A percentile compares a stretch with the other conserved stretches of the same genome.
phyloP scores from a whole-genome alignment of 805 yeast genomes.

The Candida schatavii region DNA sequence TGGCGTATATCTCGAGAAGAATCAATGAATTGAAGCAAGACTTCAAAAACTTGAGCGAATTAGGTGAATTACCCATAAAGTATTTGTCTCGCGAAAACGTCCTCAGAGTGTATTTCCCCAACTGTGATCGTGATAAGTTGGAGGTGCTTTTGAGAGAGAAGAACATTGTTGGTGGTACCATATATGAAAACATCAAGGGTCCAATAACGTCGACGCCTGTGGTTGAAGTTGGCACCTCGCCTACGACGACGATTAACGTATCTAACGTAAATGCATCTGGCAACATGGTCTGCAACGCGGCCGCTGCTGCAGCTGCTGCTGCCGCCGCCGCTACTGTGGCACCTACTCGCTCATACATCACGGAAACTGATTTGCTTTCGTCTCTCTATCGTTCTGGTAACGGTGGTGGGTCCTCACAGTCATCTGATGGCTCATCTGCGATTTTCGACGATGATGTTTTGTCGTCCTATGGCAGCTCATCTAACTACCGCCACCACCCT shows the following conservation, averaged over 20 bases:
- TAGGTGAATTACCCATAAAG: conserved; percentile 66
- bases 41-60: conserved; percentile 45
- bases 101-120: conserved; percentile 67
- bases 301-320: conserved; percentile 11
- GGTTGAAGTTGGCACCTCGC: not conserved
- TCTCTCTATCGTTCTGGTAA: conserved; percentile 13
- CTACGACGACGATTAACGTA: not conserved
- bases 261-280: not conserved
- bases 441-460: conserved; percentile 14
- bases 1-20: conserved; percentile 42
- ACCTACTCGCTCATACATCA: conserved; percentile 7
- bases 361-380: conserved; percentile 21
- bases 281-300: not conserved
- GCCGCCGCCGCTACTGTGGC: conserved; percentile 1
- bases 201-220: conserved; percentile 8
- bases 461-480: conserved; percentile 5
- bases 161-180: conserved; percentile 57
- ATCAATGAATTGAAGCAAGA: conserved; percentile 43
- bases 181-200: conserved; percentile 34
- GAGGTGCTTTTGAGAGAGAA: conserved; percentile 56
- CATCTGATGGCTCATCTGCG: conserved; percentile 12
- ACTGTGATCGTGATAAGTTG: conserved; percentile 58
- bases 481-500: conserved; percentile 13
- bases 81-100: conserved; percentile 36
- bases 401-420: conserved; percentile 13